These are phyloP conservation scores for Penicillium crystallinum DNA, from an alignment of 495 filamentous ascomycete genomes.

Conservation along the genomic window DNA sequence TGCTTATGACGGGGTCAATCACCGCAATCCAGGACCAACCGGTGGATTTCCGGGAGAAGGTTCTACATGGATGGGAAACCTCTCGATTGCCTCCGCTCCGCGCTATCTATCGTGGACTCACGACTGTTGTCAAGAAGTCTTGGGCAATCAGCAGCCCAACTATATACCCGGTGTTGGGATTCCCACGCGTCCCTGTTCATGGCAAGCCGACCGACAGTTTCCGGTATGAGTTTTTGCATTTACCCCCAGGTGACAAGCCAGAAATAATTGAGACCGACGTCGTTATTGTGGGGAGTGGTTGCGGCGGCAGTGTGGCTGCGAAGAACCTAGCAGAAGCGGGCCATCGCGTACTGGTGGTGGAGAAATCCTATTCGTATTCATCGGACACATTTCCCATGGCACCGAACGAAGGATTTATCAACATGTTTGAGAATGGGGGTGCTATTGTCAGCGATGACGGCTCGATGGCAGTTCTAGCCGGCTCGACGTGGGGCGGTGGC, in stretches of 20 bases:
- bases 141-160: conserved; percentile 59
- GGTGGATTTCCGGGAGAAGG: conserved; percentile 51
- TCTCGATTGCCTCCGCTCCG: conserved; percentile 57
- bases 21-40: conserved; percentile 60
- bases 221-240: conserved; percentile 49
- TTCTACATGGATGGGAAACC: conserved; percentile 54
- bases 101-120: conserved; percentile 50
- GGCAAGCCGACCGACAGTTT: conserved; percentile 55
- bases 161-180: conserved; percentile 53
- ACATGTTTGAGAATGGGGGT: conserved; percentile 62
- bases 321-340: conserved; percentile 74
- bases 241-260: conserved; percentile 39
- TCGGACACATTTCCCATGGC: conserved; percentile 70
- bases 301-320: conserved; percentile 78
- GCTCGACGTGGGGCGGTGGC: conserved; percentile 77
- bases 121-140: conserved; percentile 47
- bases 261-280: conserved; percentile 71
- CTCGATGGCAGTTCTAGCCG: conserved; percentile 57
- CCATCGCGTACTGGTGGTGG: conserved; percentile 72
- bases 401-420: conserved; percentile 46
- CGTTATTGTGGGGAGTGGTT: conserved; percentile 81
- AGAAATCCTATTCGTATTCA: conserved; percentile 73
- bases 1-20: conserved; percentile 60
- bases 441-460: conserved; percentile 56
- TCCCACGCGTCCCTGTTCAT: conserved; percentile 55